These are phyloP conservation scores for Trypanosoma scelopori DNA, from an alignment of 208 protist genomes.

Conservation along the genomic window DNA sequence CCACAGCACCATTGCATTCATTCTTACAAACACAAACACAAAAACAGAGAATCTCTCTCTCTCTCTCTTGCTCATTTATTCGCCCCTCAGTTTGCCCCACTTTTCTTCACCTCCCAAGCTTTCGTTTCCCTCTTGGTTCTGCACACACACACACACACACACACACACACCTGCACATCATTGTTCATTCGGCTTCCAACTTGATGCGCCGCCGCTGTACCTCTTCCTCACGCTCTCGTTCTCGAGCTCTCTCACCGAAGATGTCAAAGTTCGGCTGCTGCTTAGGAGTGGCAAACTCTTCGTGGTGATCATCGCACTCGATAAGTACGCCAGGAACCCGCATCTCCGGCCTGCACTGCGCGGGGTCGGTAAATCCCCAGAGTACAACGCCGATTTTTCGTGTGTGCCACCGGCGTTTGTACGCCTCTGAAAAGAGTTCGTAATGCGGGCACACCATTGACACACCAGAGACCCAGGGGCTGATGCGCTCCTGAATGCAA, in stretches of 20 bases:
- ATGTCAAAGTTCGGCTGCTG: constrained; percentile 73
- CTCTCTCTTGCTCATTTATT: constrained; percentile 6
- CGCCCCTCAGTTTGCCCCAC: not conserved
- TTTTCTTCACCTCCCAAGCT: not conserved
- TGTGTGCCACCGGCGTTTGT: constrained; percentile 66
- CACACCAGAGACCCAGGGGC: constrained; percentile 73
- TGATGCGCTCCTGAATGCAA: constrained; percentile 52
- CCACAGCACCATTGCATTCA: not conserved
- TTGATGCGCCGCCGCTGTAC: constrained; percentile 34
- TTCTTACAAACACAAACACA: not conserved
- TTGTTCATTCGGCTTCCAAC: constrained; percentile 13
- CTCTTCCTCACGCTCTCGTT: constrained; percentile 42
- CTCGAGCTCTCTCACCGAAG: constrained; percentile 70
- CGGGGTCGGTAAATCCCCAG: constrained; percentile 69
- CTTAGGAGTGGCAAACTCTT: constrained; percentile 55
- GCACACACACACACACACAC: too few relatives aligned
- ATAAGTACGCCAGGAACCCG: constrained; percentile 66
- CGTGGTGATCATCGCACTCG: constrained; percentile 70
- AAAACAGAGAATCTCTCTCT: not conserved
- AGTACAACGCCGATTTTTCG: constrained; percentile 70
- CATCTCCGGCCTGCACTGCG: constrained; percentile 70
- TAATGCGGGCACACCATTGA: constrained; percentile 80
- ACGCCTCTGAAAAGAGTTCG: constrained; percentile 50
- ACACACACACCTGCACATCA: not conserved
- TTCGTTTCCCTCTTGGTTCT: not conserved